Conservation (phyloP, 495 filamentous ascomycete species). For the Xylaria palmicola region DNA sequence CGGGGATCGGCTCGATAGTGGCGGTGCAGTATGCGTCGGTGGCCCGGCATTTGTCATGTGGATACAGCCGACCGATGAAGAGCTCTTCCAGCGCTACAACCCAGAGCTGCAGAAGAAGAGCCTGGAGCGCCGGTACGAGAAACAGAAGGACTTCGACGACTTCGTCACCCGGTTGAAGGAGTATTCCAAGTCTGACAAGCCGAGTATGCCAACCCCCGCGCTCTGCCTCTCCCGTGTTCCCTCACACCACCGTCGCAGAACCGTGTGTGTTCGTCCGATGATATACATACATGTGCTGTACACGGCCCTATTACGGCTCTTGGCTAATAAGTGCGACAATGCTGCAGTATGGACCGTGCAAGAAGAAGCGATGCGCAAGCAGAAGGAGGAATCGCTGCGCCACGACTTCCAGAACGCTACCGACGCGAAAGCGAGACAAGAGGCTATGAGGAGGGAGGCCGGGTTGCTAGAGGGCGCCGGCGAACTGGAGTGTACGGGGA, state of each 20-base stretch:
- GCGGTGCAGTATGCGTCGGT: conserved; percentile 67
- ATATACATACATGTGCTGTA: background rate
- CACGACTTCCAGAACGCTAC: conserved; percentile 50
- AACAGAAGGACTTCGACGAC: conserved; percentile 81
- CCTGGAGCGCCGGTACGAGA: conserved; percentile 67
- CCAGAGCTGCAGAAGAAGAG: conserved; percentile 86
- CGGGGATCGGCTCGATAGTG: conserved; percentile 48
- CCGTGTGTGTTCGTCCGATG: background rate
- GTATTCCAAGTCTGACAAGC: conserved; percentile 87
- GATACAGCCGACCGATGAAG: conserved; percentile 83
- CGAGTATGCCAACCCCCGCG: conserved; percentile 48
- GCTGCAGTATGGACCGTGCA: conserved; percentile 68
- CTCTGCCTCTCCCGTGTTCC: background rate
- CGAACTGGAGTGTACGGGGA: conserved; percentile 3
- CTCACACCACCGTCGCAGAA: background rate
- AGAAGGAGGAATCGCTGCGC: conserved; percentile 52
- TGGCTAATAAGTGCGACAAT: conserved; percentile 9
- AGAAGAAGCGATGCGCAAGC: conserved; percentile 58
- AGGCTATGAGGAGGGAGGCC: conserved; percentile 56
- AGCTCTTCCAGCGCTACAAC: conserved; percentile 88
- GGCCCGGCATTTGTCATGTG: conserved; percentile 82
- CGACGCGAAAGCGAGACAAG: conserved; percentile 62
- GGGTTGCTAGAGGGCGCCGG: conserved; percentile 25
- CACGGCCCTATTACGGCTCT: background rate
- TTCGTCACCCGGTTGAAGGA: conserved; percentile 82